phyloP scores from a whole-genome alignment of 2,329 filamentous ascomycete genomes.

The Metarhizium sp. region DNA sequence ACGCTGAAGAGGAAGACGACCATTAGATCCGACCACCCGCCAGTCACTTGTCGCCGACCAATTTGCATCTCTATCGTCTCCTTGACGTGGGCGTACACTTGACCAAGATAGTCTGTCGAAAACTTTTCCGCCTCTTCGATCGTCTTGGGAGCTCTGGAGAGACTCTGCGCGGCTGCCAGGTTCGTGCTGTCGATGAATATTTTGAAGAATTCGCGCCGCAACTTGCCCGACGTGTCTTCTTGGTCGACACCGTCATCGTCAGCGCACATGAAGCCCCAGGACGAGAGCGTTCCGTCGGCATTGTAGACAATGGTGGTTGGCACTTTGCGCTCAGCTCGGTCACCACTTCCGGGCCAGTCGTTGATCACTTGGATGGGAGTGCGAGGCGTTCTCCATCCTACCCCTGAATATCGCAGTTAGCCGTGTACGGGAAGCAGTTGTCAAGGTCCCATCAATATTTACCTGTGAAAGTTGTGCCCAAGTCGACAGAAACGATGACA shows the following conservation, averaged over 20 bases:
- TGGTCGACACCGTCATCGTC: constrained; percentile 28
- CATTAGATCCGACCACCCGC: constrained; percentile 32
- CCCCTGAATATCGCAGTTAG: constrained; percentile 14
- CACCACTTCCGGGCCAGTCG: constrained; percentile 44
- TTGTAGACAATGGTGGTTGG: constrained; percentile 42
- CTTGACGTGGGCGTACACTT: constrained; percentile 33
- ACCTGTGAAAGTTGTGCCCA: too few species aligned
- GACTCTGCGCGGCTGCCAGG: constrained; percentile 31
- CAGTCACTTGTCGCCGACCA: constrained; percentile 20
- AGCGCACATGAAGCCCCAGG: constrained; percentile 44
- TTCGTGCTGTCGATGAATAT: constrained; percentile 40
- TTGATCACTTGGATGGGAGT: constrained; percentile 35
- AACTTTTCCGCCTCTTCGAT: constrained; percentile 19
- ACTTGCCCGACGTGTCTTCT: constrained; percentile 13
- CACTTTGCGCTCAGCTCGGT: constrained; percentile 45
- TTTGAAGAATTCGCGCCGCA: constrained; percentile 43
- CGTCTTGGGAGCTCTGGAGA: constrained; percentile 31
- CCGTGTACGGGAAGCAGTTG: too few species aligned
- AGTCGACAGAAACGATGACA: too few species aligned
- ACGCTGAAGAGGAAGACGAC: constrained; percentile 48
- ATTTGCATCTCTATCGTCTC: constrained; percentile 27
- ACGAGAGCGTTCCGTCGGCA: constrained; percentile 28
- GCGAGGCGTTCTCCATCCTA: constrained; percentile 26
- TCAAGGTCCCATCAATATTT: too few species aligned
- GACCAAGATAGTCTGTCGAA: constrained; percentile 37